Base-by-base conservation (phyloP, 345 rosid genomes). In the Lagerstroemia speciosa region DNA sequence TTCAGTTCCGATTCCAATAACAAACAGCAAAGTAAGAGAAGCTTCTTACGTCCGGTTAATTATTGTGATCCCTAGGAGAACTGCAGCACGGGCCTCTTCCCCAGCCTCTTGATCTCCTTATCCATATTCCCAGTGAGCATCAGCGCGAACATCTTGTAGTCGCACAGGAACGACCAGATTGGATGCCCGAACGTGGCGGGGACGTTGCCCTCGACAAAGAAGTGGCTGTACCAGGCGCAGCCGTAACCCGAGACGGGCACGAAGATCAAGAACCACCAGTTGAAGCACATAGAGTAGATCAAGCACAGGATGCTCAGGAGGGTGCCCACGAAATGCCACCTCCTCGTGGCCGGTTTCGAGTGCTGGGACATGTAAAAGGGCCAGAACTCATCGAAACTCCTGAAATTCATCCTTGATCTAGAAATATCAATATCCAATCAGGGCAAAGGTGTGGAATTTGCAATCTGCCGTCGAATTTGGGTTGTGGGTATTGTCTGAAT, bases 101-200 rank as follows among this genome's bases (percentile, higher is more conserved):
- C 98, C 52, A 91, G 96, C 74, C 97, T 81, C 84, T 93, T 93
- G 73, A 91, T 87, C 84, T 93, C 98, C 71, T 78, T 89, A 71
- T 93, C 98, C 98, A 93, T 87, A 37, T 82, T 80, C 64, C 98
- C 98, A 11, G 92, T 89, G 36, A 91, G 84, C 98, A 91, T 93
- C 78, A 93, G 72, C 2, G 91, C 89, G 76, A 91, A 93, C 98
- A 93, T 93, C 86, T 87, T 89, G 72, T 67, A 84, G 83, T 91
- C 97, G 75, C 97, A 93, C 1, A 84, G 69, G 67, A 91, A 74
- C 24, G 98, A 91, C 97, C 97, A 91, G 69, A 93, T 30, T 17
- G 97, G 97, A 74, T 91, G 98, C 57, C 91, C 97, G 76, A 85
- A 89, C 68, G 84, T 81, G 19, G 90, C 88, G 24, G 93, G 96